These are phyloP conservation scores for sunflower (Helianthus annuus) DNA, from an alignment of 129 eudicot species.

Conservation along the genomic window DNA sequence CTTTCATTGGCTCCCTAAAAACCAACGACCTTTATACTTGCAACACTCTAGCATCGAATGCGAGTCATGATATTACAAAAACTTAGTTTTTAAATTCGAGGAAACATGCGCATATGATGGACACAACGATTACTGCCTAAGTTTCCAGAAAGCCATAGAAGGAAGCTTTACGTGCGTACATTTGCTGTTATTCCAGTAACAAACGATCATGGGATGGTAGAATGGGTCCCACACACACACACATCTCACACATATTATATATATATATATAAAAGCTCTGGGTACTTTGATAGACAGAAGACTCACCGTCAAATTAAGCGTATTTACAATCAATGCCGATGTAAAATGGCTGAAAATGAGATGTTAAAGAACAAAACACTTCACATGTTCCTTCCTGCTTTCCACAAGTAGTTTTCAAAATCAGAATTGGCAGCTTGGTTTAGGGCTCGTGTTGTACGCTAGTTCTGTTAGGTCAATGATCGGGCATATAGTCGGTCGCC, in stretches of 20 bases:
- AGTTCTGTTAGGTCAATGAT: slow-evolving; percentile 99
- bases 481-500: slow-evolving; percentile 97
- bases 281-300: slow-evolving; percentile 82
- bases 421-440: slow-evolving; percentile 99
- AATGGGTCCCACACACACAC: slow-evolving; percentile 75
- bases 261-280: too few relatives aligned
- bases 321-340: slow-evolving; percentile 85
- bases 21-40: slow-evolving; percentile 51
- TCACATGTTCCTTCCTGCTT: slow-evolving; percentile 97
- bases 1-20: slow-evolving; percentile 65
- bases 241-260: too few relatives aligned
- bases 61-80: slow-evolving; percentile 69
- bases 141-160: slow-evolving; percentile 89
- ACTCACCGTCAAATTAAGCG: slow-evolving; percentile 91
- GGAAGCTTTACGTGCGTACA: slow-evolving; percentile 88
- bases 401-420: slow-evolving; percentile 88
- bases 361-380: slow-evolving; percentile 86
- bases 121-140: slow-evolving; percentile 87
- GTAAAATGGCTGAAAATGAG: slow-evolving; percentile 79
- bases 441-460: slow-evolving; percentile 83
- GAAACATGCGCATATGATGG: slow-evolving; percentile 99
- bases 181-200: slow-evolving; percentile 89
- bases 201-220: slow-evolving; percentile 98
- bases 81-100: slow-evolving; percentile 78
- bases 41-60: slow-evolving; percentile 56